phyloP scores from a whole-genome alignment of 768 basidiomycete genomes.

The Calvatia gigantea region DNA sequence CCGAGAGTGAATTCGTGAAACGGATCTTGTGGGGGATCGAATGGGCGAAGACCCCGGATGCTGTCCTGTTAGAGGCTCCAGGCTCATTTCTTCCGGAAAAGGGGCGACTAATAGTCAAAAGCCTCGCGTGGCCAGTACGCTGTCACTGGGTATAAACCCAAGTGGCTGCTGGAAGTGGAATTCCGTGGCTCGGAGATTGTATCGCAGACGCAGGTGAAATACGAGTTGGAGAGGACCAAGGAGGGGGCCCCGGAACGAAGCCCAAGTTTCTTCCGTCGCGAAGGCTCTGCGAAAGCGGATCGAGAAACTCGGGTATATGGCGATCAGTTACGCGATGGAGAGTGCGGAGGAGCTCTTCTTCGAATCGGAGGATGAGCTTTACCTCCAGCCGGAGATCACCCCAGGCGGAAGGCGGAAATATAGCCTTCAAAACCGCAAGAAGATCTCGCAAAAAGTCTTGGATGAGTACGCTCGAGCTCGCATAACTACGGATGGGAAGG shows the following conservation, averaged over 20 bases:
- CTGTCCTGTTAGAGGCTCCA: slow-evolving; percentile 1
- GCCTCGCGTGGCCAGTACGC: slow-evolving; percentile 3
- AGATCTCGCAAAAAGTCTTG: neutral
- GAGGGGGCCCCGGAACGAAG: neutral
- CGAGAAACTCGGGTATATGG: neutral
- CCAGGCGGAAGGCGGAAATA: neutral
- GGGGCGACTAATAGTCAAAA: neutral
- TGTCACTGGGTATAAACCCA: slow-evolving; percentile 3
- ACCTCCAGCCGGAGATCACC: neutral
- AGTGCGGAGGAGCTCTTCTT: slow-evolving; percentile 2
- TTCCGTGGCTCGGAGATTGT: neutral
- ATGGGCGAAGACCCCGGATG: slow-evolving; percentile 8
- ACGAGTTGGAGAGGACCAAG: neutral
- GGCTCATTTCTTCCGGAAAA: neutral
- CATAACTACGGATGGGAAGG: neutral
- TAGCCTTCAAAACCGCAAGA: neutral
- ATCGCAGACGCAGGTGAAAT: neutral
- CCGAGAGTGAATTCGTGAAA: neutral
- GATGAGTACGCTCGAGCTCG: slow-evolving; percentile 2
- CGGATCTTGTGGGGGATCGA: slow-evolving; percentile 2
- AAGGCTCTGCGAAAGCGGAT: neutral
- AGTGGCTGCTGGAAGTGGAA: slow-evolving; percentile 1
- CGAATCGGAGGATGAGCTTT: neutral
- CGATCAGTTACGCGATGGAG: slow-evolving; percentile 10
- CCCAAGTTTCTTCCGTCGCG: neutral